Evolutionary conservation across 495 filamentous ascomycete species (phyloP).

Genomic region (Mytilinidion resinicola): DNA sequence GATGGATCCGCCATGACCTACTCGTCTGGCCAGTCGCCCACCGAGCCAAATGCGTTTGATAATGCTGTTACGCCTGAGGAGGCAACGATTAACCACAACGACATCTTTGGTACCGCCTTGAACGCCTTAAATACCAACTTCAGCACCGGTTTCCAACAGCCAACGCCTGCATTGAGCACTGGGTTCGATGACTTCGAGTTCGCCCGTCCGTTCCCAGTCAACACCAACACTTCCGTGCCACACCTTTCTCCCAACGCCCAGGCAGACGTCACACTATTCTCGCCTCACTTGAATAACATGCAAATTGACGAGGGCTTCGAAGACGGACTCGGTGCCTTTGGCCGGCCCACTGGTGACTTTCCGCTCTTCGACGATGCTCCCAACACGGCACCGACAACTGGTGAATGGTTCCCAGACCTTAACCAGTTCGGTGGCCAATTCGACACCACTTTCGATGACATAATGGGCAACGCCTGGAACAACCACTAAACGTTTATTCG

Average conservation of each 20-base stretch:
- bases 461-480: conserved; percentile 4
- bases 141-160: conserved; percentile 21
- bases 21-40: conserved; percentile 25
- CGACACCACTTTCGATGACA: conserved; percentile 17
- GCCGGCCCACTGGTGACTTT: conserved; percentile 19
- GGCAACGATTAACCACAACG: conserved; percentile 25
- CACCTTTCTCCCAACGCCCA: conserved; percentile 25
- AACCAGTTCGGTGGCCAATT: conserved; percentile 25
- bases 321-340: conserved; percentile 11
- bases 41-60: conserved; percentile 25
- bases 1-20: conserved; percentile 23
- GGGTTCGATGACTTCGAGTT: conserved; percentile 5
- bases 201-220: conserved; percentile 9
- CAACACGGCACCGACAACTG: not conserved
- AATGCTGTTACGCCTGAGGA: conserved; percentile 32
- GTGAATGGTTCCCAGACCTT: conserved; percentile 23
- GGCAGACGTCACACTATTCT: conserved; percentile 24
- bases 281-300: conserved; percentile 11
- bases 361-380: conserved; percentile 15
- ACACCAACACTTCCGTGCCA: conserved; percentile 6
- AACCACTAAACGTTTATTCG: too few relatives aligned
- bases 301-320: conserved; percentile 26
- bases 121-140: not conserved
- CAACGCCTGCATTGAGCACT: conserved; percentile 25
- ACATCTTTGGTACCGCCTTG: conserved; percentile 18